Evolutionary conservation across 352 stramenopile genomes (phyloP).

Genomic region (Phytophthora pinifolia): DNA sequence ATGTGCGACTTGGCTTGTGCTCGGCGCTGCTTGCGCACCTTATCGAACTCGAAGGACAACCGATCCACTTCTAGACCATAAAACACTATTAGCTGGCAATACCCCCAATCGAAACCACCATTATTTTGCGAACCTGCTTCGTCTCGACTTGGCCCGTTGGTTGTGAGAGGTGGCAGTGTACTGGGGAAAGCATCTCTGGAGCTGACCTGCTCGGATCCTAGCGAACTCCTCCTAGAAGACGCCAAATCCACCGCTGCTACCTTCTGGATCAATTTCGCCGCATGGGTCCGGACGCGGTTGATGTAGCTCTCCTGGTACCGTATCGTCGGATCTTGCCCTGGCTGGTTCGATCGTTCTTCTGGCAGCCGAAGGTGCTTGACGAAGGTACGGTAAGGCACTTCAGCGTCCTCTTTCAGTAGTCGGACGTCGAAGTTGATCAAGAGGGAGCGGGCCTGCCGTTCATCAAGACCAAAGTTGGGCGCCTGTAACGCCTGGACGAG

Average conservation of each 20-base stretch:
- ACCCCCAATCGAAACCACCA: background rate
- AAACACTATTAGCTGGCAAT: background rate
- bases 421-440: slow-evolving; percentile 35
- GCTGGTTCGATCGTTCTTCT: slow-evolving; percentile 9
- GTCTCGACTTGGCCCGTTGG: slow-evolving; percentile 3
- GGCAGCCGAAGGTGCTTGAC: slow-evolving; percentile 36
- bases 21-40: slow-evolving; percentile 37
- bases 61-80: slow-evolving; percentile 23
- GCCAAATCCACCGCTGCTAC: slow-evolving; percentile 7
- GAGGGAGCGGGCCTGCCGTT: slow-evolving; percentile 32
- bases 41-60: slow-evolving; percentile 55
- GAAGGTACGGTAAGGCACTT: slow-evolving; percentile 48
- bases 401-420: slow-evolving; percentile 19
- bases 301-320: slow-evolving; percentile 54
- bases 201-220: background rate
- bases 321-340: slow-evolving; percentile 36
- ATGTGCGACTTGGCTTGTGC: slow-evolving; percentile 36
- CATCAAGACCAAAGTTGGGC: slow-evolving; percentile 38
- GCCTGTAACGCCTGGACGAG: slow-evolving; percentile 39
- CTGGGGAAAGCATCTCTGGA: background rate
- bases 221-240: background rate
- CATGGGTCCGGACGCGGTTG: slow-evolving; percentile 43
- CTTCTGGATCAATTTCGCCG: slow-evolving; percentile 33
- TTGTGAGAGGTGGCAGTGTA: slow-evolving; percentile 1
- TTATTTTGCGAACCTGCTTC: background rate